Percentiles rank a stretch among this genome's conserved stretches.
These are phyloP conservation scores for Plasmodium gaboni DNA, from an alignment of 169 alveolate species.

Conservation along the genomic window DNA sequence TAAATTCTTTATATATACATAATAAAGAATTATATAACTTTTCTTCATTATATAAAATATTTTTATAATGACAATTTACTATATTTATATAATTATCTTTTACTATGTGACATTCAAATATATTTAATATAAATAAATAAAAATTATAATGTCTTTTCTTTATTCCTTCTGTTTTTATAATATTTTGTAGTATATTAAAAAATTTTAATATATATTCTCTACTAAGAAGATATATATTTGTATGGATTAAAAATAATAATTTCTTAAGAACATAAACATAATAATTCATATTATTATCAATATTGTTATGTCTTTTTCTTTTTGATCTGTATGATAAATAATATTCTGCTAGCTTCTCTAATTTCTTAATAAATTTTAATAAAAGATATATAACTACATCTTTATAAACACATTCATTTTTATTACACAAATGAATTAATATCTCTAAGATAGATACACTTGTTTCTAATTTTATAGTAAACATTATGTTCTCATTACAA, in stretches of 20 bases:
- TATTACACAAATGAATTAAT: conserved; percentile 15
- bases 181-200: conserved; percentile 14
- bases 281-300: no score
- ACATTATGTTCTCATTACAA: conserved; percentile 11
- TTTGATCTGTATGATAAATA: conserved; percentile 22
- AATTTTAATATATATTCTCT: conserved; percentile 13
- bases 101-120: conserved; percentile 9
- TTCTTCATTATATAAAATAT: background rate
- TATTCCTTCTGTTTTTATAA: conserved; percentile 9
- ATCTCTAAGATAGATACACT: conserved; percentile 12
- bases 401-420: conserved; percentile 6
- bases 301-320: background rate
- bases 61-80: background rate
- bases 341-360: conserved; percentile 14
- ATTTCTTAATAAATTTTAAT: conserved; percentile 26
- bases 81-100: background rate
- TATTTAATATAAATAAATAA: conserved; percentile 42
- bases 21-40: background rate
- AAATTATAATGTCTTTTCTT: conserved; percentile 12
- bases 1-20: background rate
- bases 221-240: conserved; percentile 15
- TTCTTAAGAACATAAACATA: background rate
- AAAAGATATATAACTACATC: conserved; percentile 31
- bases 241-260: conserved; percentile 37
- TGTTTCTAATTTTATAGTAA: conserved; percentile 39